These are phyloP conservation scores for Ophiocordyceps sinensis DNA, from an alignment of 2,329 filamentous ascomycete genomes.

Conservation along the genomic window DNA sequence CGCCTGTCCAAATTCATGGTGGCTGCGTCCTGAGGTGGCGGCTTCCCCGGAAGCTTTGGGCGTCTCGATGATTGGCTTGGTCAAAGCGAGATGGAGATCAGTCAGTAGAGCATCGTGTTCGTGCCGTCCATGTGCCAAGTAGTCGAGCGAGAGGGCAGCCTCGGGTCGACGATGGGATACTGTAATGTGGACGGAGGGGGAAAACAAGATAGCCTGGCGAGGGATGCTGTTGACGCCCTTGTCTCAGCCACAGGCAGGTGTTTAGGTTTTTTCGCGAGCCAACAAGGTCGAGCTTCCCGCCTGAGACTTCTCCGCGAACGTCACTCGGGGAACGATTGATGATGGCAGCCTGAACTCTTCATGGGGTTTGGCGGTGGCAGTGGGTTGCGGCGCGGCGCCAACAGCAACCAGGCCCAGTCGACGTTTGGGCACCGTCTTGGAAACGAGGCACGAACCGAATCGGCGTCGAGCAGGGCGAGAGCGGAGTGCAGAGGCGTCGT, in stretches of 20 bases:
- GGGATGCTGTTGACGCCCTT: slow-evolving; percentile 4
- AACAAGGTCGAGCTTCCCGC: slow-evolving; percentile 1
- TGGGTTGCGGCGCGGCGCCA: not conserved
- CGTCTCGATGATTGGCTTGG: not conserved
- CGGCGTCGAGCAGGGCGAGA: not conserved
- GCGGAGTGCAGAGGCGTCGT: not conserved
- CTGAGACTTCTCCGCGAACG: slow-evolving; percentile 6
- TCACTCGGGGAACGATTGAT: slow-evolving; percentile 8
- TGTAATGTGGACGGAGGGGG: not conserved
- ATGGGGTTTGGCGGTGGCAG: not conserved
- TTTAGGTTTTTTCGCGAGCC: slow-evolving; percentile 4
- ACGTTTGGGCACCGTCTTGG: not conserved
- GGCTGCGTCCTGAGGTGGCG: not conserved
- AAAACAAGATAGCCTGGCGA: not conserved
- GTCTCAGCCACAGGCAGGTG: slow-evolving; percentile 10
- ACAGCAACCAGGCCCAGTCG: not conserved
- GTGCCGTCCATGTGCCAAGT: not conserved
- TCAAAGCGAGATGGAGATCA: not conserved
- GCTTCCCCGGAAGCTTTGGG: not conserved
- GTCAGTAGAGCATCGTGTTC: slow-evolving; percentile 1
- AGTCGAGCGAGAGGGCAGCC: not conserved
- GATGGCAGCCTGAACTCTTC: not conserved
- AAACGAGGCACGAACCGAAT: not conserved
- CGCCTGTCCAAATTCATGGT: slow-evolving; percentile 19
- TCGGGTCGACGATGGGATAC: not conserved